Percentiles rank a stretch among this genome's conserved stretches.
Conservation (phyloP, 1,284 basidiomycete species). For the Lignosus rhinocerotis region DNA sequence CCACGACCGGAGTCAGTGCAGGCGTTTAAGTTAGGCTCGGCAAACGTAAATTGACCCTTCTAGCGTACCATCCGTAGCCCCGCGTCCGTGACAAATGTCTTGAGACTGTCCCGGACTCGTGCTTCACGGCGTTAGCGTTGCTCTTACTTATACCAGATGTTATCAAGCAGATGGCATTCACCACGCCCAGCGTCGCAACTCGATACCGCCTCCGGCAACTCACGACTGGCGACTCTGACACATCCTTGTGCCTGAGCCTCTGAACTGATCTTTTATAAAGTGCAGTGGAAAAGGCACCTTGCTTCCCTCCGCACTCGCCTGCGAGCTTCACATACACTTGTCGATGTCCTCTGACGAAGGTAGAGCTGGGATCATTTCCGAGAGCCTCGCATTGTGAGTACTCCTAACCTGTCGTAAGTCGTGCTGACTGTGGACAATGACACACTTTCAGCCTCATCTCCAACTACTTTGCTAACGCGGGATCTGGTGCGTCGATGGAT, state of each 20-base stretch:
- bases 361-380: not conserved
- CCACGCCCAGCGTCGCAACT: too few species aligned
- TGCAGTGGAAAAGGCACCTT: too few species aligned
- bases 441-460: not conserved
- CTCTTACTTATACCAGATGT: too few species aligned
- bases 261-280: too few species aligned
- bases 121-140: not conserved
- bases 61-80: not conserved
- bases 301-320: too few species aligned
- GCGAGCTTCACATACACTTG: not conserved
- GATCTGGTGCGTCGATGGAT: not conserved
- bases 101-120: too few species aligned
- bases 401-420: not conserved
- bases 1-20: not conserved
- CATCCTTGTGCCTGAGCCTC: too few species aligned
- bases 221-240: too few species aligned
- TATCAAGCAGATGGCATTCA: too few species aligned
- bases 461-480: slow-evolving; percentile 1
- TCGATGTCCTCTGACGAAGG: not conserved
- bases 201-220: too few species aligned
- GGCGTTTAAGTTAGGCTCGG: not conserved
- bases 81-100: not conserved
- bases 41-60: not conserved
- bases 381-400: not conserved
- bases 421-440: not conserved